Conservation (phyloP, 2,329 filamentous ascomycete genomes). For the Penicillium frequentans region DNA sequence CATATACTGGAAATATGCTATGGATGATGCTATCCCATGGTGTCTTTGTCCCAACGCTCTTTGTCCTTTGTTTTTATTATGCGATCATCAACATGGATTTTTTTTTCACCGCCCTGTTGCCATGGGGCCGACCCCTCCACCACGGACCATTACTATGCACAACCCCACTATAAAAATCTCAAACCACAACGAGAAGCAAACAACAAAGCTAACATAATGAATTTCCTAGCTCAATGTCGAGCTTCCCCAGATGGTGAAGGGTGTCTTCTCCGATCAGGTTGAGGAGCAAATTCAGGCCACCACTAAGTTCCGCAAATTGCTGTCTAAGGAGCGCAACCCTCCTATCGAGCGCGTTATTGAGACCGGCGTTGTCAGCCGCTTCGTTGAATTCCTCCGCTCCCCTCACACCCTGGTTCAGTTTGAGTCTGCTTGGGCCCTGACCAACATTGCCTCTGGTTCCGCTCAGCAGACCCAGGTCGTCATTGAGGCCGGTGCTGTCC, state of each 20-base stretch:
- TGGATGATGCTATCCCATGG: background rate
- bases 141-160: constrained; percentile 20
- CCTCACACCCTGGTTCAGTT: constrained; percentile 98
- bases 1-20: background rate
- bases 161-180: constrained; percentile 1
- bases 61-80: constrained; percentile 29
- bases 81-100: constrained; percentile 28
- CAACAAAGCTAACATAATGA: constrained; percentile 25
- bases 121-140: constrained; percentile 28
- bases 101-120: constrained; percentile 40
- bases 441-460: constrained; percentile 97
- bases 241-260: constrained; percentile 95
- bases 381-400: constrained; percentile 96
- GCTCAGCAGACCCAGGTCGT: constrained; percentile 98
- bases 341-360: constrained; percentile 99
- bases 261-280: constrained; percentile 98
- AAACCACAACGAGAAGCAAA: constrained; percentile 14
- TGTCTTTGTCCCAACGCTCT: background rate
- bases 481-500: constrained; percentile 95
- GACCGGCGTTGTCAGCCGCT: constrained; percentile 94
- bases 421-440: constrained; percentile 97
- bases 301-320: constrained; percentile 95
- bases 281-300: constrained; percentile 96
- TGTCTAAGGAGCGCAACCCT: constrained; percentile 98
- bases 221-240: constrained; percentile 82